Conservation (phyloP, 768 basidiomycete species). For the Cyathus striatus region DNA sequence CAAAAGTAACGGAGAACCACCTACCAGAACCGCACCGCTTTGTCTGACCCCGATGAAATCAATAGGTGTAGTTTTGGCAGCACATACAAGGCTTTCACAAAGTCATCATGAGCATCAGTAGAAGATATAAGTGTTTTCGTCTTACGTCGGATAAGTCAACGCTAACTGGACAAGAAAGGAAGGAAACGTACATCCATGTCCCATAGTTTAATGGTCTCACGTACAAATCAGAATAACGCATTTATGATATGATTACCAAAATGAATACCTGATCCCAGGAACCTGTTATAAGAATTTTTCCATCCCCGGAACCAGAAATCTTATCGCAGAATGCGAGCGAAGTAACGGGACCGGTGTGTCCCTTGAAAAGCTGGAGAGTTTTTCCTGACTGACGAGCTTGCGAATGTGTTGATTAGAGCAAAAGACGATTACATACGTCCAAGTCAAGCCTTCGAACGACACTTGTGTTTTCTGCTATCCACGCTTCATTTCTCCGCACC, state of each 20-base stretch:
- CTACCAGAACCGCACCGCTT: slow-evolving; percentile 82
- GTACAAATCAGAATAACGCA: too few species aligned
- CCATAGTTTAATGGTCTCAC: slow-evolving; percentile 85
- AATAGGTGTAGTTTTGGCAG: slow-evolving; percentile 63
- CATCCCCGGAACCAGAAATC: slow-evolving; percentile 28
- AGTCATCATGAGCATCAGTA: slow-evolving; percentile 80
- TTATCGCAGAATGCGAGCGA: slow-evolving; percentile 64
- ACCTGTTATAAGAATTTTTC: slow-evolving; percentile 70
- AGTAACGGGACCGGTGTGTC: slow-evolving; percentile 89
- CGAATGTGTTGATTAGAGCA: too few species aligned
- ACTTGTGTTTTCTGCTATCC: slow-evolving; percentile 86
- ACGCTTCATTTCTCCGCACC: slow-evolving; percentile 61
- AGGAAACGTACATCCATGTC: slow-evolving; percentile 54
- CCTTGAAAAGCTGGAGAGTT: slow-evolving; percentile 68
- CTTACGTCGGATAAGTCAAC: slow-evolving; percentile 34
- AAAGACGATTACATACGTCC: slow-evolving; percentile 63
- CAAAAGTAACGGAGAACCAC: slow-evolving; percentile 13
- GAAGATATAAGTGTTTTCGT: slow-evolving; percentile 66
- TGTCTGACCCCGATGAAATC: slow-evolving; percentile 88
- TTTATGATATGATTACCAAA: background rate
- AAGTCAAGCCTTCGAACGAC: slow-evolving; percentile 70
- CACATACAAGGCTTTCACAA: slow-evolving; percentile 80
- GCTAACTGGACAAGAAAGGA: slow-evolving; percentile 1
- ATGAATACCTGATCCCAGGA: slow-evolving; percentile 80
- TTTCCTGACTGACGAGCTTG: slow-evolving; percentile 85